Evolutionary conservation across 345 rosid species (phyloP), one percentile per base, ranked within the genome.

Genomic region (Corchorus olitorius): DNA sequence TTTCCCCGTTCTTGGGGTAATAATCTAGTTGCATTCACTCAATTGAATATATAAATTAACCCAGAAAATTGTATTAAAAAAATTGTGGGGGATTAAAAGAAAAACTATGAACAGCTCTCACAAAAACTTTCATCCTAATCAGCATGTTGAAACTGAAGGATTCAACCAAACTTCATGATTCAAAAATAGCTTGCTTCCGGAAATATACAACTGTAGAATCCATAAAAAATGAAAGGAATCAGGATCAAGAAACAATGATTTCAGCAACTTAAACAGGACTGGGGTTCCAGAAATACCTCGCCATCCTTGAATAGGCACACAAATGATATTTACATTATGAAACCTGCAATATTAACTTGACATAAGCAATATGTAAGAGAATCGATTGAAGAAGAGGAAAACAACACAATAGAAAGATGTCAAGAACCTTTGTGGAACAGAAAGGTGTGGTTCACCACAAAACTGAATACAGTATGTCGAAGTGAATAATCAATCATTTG

Each of bases 151-250:
- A 73, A 49, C 62, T 11, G 19, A 50, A n/a, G 56, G 46, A 35
- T 55, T 43, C 35, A 39, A 74, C 64, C 56, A 22, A 65, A 55
- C 77, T 66, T 79, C 54, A 37, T 41, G 67, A 13, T 11, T 49
- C 63, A 8, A 34, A 67, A 75, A 62, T 79, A 59, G 35, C 33
- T 63, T 72, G 82, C 22, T 77, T 76, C 88, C 85, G 83, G 46
- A 80, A 80, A 80, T 83, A 74, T 87, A 85, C 90, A 87, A 70
- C 88, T 85, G 87, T 79, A 77, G 20, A 43, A 79, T 10, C 50
- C 33, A 16, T 37, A 60, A 12, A 61, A 35, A 70, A 16, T 73
- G 39, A 19, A 74, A 43, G 53, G 65, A 16, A 75, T 81, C 68
- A 75, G 79, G 5, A 55, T 7, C 1, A 0, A 4, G 2, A 1